phyloP scores from a whole-genome alignment of 768 basidiomycete species.

The Auriscalpium orientale region DNA sequence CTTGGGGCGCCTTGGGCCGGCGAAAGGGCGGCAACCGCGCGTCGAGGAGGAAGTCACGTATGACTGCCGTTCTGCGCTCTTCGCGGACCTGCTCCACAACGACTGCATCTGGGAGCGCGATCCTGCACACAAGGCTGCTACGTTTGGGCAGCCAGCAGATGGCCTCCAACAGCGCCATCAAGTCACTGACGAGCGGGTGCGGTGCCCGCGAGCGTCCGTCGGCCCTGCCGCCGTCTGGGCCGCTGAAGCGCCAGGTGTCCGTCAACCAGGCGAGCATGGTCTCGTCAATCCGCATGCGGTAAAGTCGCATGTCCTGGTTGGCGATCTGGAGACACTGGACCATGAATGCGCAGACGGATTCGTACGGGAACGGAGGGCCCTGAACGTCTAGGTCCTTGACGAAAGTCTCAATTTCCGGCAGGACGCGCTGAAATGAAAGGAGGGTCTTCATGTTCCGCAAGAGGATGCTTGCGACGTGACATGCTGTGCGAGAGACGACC shows the following conservation, averaged over 20 bases:
- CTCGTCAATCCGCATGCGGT: slow-evolving; percentile 81
- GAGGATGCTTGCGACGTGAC: slow-evolving; percentile 56
- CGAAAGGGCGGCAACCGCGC: slow-evolving; percentile 48
- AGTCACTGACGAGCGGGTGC: slow-evolving; percentile 48
- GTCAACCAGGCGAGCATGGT: slow-evolving; percentile 78
- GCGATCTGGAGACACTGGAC: slow-evolving; percentile 60
- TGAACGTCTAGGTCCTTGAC: slow-evolving; percentile 84
- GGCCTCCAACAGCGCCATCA: slow-evolving; percentile 54
- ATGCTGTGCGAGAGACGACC: slow-evolving; percentile 70
- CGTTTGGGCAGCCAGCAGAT: slow-evolving; percentile 50
- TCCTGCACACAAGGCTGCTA: slow-evolving; percentile 37
- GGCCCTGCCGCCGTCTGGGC: slow-evolving; percentile 24
- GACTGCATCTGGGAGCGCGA: slow-evolving; percentile 61
- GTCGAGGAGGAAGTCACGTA: slow-evolving; percentile 64
- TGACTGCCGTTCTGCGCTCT: slow-evolving; percentile 45
- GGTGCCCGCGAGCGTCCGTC: slow-evolving; percentile 37
- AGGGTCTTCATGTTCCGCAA: slow-evolving; percentile 34
- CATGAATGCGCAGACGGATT: slow-evolving; percentile 85
- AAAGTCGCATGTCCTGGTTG: slow-evolving; percentile 74
- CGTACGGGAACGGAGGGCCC: slow-evolving; percentile 79
- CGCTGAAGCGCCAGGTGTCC: slow-evolving; percentile 56
- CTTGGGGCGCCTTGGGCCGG: slow-evolving; percentile 7
- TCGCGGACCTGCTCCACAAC: slow-evolving; percentile 56
- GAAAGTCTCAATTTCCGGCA: slow-evolving; percentile 71
- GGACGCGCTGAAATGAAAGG: slow-evolving; percentile 49